Conservation (phyloP, 2,329 filamentous ascomycete genomes). For the Penicillium sp. region DNA sequence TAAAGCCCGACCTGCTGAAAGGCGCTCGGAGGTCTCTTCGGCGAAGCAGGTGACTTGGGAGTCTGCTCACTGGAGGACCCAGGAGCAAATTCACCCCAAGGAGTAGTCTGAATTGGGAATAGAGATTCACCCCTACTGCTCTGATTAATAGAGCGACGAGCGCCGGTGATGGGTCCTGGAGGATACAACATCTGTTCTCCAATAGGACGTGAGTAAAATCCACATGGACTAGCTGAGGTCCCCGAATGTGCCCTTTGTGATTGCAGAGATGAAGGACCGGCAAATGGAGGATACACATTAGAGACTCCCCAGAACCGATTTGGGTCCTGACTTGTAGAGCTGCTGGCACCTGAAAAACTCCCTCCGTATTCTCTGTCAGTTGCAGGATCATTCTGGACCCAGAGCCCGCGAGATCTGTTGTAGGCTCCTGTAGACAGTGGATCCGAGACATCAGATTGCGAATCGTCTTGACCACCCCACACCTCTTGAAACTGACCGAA, state of each 20-base stretch:
- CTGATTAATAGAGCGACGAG: conserved; percentile 34
- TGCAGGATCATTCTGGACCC: conserved; percentile 24
- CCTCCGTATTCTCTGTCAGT: conserved; percentile 32
- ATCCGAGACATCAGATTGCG: conserved; percentile 47
- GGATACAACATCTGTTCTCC: conserved; percentile 33
- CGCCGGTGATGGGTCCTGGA: conserved; percentile 23
- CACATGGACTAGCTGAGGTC: conserved; percentile 26
- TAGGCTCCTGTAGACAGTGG: conserved; percentile 43
- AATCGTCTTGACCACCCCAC: conserved; percentile 47
- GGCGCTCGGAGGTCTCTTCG: conserved; percentile 29
- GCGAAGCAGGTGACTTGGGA: conserved; percentile 27
- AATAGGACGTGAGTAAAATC: conserved; percentile 30
- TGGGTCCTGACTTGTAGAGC: conserved; percentile 27
- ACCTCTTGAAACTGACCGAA: conserved; percentile 42
- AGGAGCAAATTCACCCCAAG: conserved; percentile 35
- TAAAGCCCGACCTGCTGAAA: conserved; percentile 39
- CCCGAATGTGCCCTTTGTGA: conserved; percentile 38
- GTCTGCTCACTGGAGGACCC: conserved; percentile 24
- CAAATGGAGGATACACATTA: conserved; percentile 18
- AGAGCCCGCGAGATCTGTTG: conserved; percentile 38
- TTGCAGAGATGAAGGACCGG: conserved; percentile 23
- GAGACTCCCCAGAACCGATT: conserved; percentile 34
- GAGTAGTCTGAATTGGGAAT: conserved; percentile 33
- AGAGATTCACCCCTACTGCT: conserved; percentile 32
- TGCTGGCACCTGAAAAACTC: conserved; percentile 17